A percentile compares a stretch with the other conserved stretches of the same genome.
These are phyloP conservation scores for Chaetomium sp. DNA, from an alignment of 2,329 filamentous ascomycete species.

Conservation along the genomic window DNA sequence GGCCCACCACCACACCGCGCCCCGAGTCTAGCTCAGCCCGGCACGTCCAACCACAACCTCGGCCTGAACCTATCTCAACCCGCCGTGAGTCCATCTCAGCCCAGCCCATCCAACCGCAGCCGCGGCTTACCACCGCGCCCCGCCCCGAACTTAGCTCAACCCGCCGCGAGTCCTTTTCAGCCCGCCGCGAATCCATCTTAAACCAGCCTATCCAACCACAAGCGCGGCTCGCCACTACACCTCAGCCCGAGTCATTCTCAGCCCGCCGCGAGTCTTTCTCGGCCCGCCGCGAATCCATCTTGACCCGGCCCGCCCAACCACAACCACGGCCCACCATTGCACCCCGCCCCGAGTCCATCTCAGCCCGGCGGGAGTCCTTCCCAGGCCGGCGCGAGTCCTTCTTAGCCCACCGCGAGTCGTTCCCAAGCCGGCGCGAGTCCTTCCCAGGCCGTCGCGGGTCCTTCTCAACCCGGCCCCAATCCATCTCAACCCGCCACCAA, in stretches of 20 bases:
- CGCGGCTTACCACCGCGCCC: too few relatives aligned
- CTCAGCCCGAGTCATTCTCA: background rate
- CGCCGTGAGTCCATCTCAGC: too few relatives aligned
- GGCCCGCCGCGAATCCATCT: background rate
- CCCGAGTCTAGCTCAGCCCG: too few relatives aligned
- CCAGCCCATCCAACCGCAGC: too few relatives aligned
- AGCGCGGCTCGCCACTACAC: background rate
- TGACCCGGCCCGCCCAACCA: background rate
- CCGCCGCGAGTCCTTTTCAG: background rate
- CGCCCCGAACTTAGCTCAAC: slow-evolving; percentile 5
- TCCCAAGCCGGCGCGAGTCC: background rate
- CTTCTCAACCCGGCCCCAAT: background rate
- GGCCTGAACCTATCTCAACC: background rate
- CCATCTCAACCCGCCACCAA: slow-evolving; percentile 13
- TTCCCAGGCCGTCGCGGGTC: background rate
- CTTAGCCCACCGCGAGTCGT: background rate
- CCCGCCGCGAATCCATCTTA: too few relatives aligned
- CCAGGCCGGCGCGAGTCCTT: background rate
- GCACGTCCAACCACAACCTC: background rate
- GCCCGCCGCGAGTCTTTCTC: too few relatives aligned
- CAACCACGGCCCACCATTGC: background rate
- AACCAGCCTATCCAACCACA: too few relatives aligned
- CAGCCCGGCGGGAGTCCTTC: background rate
- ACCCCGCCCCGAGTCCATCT: too few relatives aligned
- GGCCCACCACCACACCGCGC: too few relatives aligned